Evolutionary conservation across 192 early-diverging fungal genomes (phyloP).

Genomic region (Podila epigama): DNA sequence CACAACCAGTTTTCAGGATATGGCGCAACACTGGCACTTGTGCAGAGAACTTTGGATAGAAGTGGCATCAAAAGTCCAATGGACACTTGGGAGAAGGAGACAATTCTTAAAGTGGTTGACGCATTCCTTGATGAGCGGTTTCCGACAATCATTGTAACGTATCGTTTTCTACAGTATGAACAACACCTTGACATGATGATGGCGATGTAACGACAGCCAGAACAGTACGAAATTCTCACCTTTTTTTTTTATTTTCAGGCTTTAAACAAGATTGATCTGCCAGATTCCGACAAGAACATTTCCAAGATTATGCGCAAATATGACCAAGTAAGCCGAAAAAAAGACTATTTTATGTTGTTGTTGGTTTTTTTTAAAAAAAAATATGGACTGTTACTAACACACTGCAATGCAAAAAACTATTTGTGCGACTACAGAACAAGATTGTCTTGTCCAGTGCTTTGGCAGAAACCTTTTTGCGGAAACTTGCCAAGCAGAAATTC

Average conservation of each 20-base stretch:
- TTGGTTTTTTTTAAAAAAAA: not conserved
- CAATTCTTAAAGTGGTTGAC: constrained; percentile 63
- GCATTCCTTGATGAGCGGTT: constrained; percentile 80
- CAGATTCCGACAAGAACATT: constrained; percentile 85
- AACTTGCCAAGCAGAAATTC: constrained; percentile 64
- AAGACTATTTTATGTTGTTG: not conserved
- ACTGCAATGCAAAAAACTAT: not conserved
- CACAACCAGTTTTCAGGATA: constrained; percentile 70
- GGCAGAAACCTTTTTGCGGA: constrained; percentile 69
- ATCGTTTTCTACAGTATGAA: not conserved
- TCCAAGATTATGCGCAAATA: constrained; percentile 79
- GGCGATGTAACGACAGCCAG: no score
- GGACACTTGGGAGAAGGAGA: constrained; percentile 72
- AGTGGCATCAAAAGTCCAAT: constrained; percentile 60
- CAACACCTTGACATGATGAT: not conserved
- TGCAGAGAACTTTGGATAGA: constrained; percentile 59
- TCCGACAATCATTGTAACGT: constrained; percentile 74
- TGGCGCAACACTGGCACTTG: constrained; percentile 59
- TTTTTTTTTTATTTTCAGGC: constrained; percentile 43
- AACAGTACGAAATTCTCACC: not conserved
- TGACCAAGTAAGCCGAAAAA: constrained; percentile 51
- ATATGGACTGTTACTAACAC: not conserved
- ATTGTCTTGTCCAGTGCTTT: constrained; percentile 71
- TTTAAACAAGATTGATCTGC: constrained; percentile 87
- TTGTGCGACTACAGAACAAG: constrained; percentile 52